Base-by-base conservation (phyloP, 1,284 basidiomycete species). In the Fomitopsis schrenkii region DNA sequence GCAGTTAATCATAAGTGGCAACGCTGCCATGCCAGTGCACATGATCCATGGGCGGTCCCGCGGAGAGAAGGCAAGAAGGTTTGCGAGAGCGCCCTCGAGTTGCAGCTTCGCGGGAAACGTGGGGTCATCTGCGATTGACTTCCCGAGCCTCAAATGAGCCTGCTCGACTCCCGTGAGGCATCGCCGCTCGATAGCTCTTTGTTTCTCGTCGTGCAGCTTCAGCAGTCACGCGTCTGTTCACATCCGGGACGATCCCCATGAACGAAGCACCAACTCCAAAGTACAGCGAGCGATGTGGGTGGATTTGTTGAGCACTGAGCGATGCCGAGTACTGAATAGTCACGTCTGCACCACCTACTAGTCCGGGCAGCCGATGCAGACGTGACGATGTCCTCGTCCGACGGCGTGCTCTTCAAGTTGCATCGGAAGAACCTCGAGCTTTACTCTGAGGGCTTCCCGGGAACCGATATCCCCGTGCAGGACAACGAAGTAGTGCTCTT, bases 401-500 rank as follows among this genome's bases (percentile, higher is more conserved):
- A 54, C 35, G 35, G 36, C 6, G 52, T 54, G 12, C 17, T 54
- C n/a, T 54, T 54, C 52, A 54, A 54, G 35, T 1, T 54, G 35
- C 52, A 54, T 22, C 14, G 52, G 5, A 36, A n/a, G 30, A 54
- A 54, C 35, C 35, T 54, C 14, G 52, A 19, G 6, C 12, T 54
- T 10, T 19, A 38, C n/a, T 54, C 52, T 10, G 52, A 54, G 10
- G 35, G 35, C 9, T 54, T 54, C 19, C 52, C 52, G 14, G 52
- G 48, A 7, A 10, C 30, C 15, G 53, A 53, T 2, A 12, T 22
- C 5, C 28, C 33, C 15, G 30, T 38, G 19, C 57, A 46, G 5
- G 35, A 48, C 35, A 69, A 71, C 35, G 57, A 67, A 10, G 68
- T 72, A 8, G 38, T 40, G 2, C 60, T 58, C 15, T 65, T 73